A percentile compares a stretch with the other conserved stretches of the same genome.
phyloP scores from a whole-genome alignment of 495 filamentous ascomycete species.

The Podospora sp. region DNA sequence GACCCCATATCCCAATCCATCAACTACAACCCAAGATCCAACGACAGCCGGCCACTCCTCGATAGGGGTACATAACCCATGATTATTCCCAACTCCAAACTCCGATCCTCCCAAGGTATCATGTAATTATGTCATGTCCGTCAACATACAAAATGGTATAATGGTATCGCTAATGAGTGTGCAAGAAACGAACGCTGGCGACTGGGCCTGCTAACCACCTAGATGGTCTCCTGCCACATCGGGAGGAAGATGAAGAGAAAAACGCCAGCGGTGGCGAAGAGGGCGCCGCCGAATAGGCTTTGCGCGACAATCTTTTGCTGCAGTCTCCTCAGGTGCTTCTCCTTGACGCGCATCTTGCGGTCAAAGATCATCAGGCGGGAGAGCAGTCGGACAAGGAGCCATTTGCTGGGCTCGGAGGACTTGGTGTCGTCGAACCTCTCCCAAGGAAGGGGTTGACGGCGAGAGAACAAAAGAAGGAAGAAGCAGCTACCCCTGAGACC shows the following conservation, averaged over 20 bases:
- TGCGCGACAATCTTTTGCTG: constrained; percentile 47
- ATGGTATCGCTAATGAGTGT: constrained; percentile 12
- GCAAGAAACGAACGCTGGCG: neutral
- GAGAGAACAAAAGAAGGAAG: constrained; percentile 46
- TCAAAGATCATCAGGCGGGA: constrained; percentile 49
- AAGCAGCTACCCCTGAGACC: constrained; percentile 46
- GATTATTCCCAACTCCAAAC: constrained; percentile 2
- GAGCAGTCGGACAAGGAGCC: constrained; percentile 27
- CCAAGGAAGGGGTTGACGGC: constrained; percentile 45
- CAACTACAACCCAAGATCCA: neutral
- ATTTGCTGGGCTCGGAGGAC: constrained; percentile 6
- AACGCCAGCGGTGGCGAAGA: constrained; percentile 41
- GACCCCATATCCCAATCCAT: neutral
- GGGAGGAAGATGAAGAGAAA: constrained; percentile 44
- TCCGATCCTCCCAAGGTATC: constrained; percentile 14
- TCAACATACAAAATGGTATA: neutral
- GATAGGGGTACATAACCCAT: neutral
- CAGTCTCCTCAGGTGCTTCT: constrained; percentile 39
- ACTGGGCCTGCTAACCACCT: neutral
- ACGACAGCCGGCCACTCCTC: no score
- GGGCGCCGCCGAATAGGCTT: constrained; percentile 40
- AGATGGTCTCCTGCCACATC: constrained; percentile 42
- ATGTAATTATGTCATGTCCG: constrained; percentile 1
- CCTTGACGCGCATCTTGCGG: constrained; percentile 45
- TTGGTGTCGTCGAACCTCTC: constrained; percentile 42